Evolutionary conservation across 179 eudicot genomes (phyloP), one percentile per base, ranked within the genome.

Genomic region (Drosera spatulata): DNA sequence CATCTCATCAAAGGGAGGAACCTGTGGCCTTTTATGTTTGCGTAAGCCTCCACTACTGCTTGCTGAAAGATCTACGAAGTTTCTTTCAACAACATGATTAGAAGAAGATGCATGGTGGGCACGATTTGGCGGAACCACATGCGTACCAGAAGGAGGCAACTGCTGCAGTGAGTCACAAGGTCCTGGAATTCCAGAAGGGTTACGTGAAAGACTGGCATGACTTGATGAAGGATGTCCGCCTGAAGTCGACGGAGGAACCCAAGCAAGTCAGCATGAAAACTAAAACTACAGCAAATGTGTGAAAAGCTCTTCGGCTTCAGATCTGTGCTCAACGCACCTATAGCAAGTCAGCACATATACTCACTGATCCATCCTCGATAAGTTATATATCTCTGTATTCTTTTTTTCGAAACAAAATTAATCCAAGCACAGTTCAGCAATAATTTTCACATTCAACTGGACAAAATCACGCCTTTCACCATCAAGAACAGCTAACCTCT

Each of bases 1-100:
- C 62, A 80, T 70, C 58, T 83, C 85, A 63, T 53, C 53, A 39
- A 74, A 72, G 55, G 77, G 52, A 72, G 95, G 86, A 50, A 70
- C 69, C 50, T 79, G 79, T 44, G 89, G 87, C 72, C 87, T 82
- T 76, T 90, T 90, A 42, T 93, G 75, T 75, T 90, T 90, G 73
- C 69, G 79, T 53, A 79, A 71, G 39, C 80, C 83, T 69, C 88
- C 69, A 37, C 76, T 74, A 78, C 66, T 79, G 57, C 78, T 72
- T 55, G 69, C 54, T 55, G 79, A 14, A 15, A 68, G 77, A 59
- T 84, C 85, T 69, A 74, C 73, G 67, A 74, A 73, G 54, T 65
- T 81, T 72, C 66, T 80, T 45, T 88, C 87, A 58, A 59, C 75
- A 39, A 61, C 79, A 69, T 72, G 77, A 53, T 71, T 79, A 43